phyloP scores from a whole-genome alignment of 129 eudicot species.

The Pittosporum tobira region DNA sequence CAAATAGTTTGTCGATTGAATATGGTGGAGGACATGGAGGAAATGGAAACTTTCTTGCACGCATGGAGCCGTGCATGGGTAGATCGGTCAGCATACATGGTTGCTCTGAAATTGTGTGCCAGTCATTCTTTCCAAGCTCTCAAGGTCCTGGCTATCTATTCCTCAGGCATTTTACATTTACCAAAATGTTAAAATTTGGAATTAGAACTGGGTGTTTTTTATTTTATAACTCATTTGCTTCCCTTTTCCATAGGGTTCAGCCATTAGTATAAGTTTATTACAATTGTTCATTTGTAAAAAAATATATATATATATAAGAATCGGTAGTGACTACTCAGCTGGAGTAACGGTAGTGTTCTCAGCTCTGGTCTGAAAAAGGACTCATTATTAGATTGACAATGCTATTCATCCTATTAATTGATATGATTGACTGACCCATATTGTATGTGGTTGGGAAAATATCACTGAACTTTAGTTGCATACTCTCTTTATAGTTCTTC shows the following conservation, averaged over 20 bases:
- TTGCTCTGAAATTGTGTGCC: slow-evolving; percentile 46
- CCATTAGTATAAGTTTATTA: not conserved
- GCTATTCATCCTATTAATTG: too few species aligned
- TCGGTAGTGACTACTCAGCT: not conserved
- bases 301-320: not conserved
- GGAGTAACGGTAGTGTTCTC: too few species aligned
- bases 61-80: slow-evolving; percentile 76
- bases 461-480: too few species aligned
- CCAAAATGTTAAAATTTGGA: not conserved
- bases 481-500: too few species aligned
- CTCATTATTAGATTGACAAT: too few species aligned
- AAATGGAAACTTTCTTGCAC: slow-evolving; percentile 28
- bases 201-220: not conserved
- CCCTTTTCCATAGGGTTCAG: not conserved
- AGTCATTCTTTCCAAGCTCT: slow-evolving; percentile 30
- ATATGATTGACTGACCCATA: too few species aligned
- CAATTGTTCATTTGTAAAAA: not conserved
- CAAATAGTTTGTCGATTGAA: slow-evolving; percentile 25
- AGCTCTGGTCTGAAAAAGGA: too few species aligned
- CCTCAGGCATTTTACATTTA: not conserved
- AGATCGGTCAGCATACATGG: slow-evolving; percentile 70
- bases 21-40: slow-evolving; percentile 18
- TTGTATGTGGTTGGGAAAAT: too few species aligned
- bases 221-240: not conserved
- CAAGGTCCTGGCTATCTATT: slow-evolving; percentile 36